These are phyloP conservation scores for Cystofilobasidium capitatum DNA, from an alignment of 768 basidiomycete genomes.

Conservation along the genomic window DNA sequence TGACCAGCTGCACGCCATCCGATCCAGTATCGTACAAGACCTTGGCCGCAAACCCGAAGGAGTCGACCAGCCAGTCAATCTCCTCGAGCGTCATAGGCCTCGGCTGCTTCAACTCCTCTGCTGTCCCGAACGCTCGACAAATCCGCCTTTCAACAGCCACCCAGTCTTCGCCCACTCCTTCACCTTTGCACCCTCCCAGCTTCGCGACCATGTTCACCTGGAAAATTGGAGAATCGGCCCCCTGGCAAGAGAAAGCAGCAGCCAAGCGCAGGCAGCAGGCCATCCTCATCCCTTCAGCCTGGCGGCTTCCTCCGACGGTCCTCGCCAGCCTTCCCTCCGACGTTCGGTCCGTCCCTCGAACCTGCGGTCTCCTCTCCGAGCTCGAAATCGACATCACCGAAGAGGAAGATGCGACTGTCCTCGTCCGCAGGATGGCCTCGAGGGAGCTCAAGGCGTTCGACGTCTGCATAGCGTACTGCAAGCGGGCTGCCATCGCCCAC, in stretches of 20 bases:
- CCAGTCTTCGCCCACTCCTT: too few species aligned
- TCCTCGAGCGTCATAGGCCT: constrained; percentile 28
- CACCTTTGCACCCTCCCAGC: too few species aligned
- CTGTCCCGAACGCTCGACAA: too few species aligned
- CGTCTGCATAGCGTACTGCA: constrained; percentile 64
- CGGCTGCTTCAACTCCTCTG: constrained; percentile 32
- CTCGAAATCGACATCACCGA: constrained; percentile 57
- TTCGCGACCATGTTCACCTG: too few species aligned
- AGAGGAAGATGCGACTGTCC: constrained; percentile 41
- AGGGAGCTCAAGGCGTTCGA: constrained; percentile 55
- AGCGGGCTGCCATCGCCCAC: constrained; percentile 69
- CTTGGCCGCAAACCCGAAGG: constrained; percentile 30
- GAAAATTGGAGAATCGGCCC: too few species aligned
- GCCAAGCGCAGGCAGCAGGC: neutral
- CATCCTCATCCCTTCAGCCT: constrained; percentile 52
- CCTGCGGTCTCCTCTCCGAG: constrained; percentile 51
- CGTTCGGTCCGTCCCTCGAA: constrained; percentile 50
- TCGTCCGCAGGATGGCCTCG: constrained; percentile 50
- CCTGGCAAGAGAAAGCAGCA: neutral
- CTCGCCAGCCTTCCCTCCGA: constrained; percentile 9
- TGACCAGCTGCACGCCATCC: constrained; percentile 28
- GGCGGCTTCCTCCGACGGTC: constrained; percentile 45
- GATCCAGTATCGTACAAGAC: constrained; percentile 30
- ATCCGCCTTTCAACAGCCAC: too few species aligned
- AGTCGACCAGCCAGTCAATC: constrained; percentile 30